A percentile compares a stretch with the other conserved stretches of the same genome.
Evolutionary conservation across 2,329 filamentous ascomycete genomes (phyloP).

Genomic region (Rutstroemia sp.): DNA sequence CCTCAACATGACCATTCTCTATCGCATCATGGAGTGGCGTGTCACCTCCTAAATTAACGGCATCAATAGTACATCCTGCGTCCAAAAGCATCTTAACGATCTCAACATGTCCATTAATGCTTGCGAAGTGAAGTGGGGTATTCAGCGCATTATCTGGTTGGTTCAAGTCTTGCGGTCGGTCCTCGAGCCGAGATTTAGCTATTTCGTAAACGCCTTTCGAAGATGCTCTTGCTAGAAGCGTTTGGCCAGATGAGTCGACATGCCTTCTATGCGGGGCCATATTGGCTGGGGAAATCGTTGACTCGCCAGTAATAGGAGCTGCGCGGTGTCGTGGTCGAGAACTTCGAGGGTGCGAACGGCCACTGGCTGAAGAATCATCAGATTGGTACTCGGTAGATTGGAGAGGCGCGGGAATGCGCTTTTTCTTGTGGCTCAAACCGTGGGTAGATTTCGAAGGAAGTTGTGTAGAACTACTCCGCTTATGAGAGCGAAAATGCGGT

Average conservation of each 20-base stretch:
- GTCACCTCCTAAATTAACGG: conserved; percentile 72
- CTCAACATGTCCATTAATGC: conserved; percentile 76
- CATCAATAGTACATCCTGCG: conserved; percentile 78
- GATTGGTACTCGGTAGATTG: conserved; percentile 58
- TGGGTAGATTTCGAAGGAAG: conserved; percentile 47
- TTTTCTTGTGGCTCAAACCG: conserved; percentile 53
- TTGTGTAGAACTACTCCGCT: conserved; percentile 58
- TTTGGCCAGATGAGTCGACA: conserved; percentile 87
- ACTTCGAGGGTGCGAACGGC: conserved; percentile 50
- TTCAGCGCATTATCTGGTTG: conserved; percentile 93
- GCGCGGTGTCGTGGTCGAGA: conserved; percentile 50
- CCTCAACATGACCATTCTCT: conserved; percentile 86
- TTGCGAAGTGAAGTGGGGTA: conserved; percentile 87
- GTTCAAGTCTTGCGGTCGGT: conserved; percentile 82
- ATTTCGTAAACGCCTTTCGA: conserved; percentile 75
- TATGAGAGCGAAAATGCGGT: conserved; percentile 50
- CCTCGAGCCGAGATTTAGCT: conserved; percentile 60
- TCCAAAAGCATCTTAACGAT: conserved; percentile 84
- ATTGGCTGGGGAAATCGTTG: conserved; percentile 59
- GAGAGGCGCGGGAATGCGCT: conserved; percentile 52
- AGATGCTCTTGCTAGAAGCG: conserved; percentile 81
- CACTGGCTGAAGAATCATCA: conserved; percentile 57
- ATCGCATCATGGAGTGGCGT: conserved; percentile 94
- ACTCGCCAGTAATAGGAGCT: conserved; percentile 49
- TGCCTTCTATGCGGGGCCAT: conserved; percentile 74